Evolutionary conservation across 495 filamentous ascomycete species (phyloP), one percentile per base, ranked within the genome.

Genomic region (Glarea lozoyensis): DNA sequence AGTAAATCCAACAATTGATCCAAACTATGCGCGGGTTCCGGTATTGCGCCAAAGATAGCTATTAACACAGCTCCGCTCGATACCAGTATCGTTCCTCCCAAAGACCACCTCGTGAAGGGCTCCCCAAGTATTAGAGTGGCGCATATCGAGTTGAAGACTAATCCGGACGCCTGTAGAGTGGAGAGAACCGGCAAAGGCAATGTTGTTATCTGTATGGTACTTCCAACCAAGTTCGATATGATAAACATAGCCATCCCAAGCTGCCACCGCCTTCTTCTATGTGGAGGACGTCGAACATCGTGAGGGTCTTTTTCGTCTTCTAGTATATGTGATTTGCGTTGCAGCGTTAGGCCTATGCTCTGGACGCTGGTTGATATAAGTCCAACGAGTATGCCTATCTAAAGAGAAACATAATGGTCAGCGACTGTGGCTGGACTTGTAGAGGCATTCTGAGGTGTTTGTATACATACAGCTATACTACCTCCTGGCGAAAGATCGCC

Each of bases 101-200:
- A 72, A 3, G 88, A 95, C 73, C 86, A 88, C 55, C 78, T 73
- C 16, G 92, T 99, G 63, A 96, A 99, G 2, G 88, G 82, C 65
- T 99, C 92, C 24, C 84, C 78, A 24, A 99, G 76, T 54, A 99
- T 88, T 30, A 99, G 65, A 2, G 88, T 89, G 30, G 92, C 92
- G 63, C 92, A 96, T 45, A 95, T 85, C 27, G 90, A 94, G 67
- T 99, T 99, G 69, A 99, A 99, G 22, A 97, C 92, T 22, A 99
- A 72, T 17, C 92, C 92, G 34, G 88, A 93, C 58, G 92, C 92
- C 66, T 99, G 92, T 16, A 99, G 71, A 0, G 92, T 94, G 22
- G 90, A 96, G 15, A 99, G 73, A 10, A 99, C 88, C 3, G 94
- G 93, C 13, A 99, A 71, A 2, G 92, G 92, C 34, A 99, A 73